Conservation (phyloP, 2,329 filamentous ascomycete genomes). For the Whalleya microplaca region DNA sequence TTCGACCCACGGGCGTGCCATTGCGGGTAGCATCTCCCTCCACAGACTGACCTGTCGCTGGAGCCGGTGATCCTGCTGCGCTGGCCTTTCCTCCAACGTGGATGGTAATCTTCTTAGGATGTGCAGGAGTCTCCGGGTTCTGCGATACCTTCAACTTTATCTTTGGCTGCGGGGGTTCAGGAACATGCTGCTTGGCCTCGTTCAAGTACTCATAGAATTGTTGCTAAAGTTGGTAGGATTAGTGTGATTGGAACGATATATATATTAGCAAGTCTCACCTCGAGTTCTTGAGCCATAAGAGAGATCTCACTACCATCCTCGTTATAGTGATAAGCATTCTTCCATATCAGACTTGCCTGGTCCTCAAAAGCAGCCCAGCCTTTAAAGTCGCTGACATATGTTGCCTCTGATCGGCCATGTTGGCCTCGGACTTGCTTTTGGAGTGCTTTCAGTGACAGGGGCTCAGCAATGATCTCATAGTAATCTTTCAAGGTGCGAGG, state of each 20-base stretch:
- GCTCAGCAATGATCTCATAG: constrained; percentile 80
- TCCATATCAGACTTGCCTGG: constrained; percentile 80
- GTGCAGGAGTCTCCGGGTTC: constrained; percentile 46
- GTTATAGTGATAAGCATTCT: constrained; percentile 87
- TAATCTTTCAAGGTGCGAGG: constrained; percentile 80
- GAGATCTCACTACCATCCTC: constrained; percentile 89
- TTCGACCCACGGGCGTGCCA: constrained; percentile 32
- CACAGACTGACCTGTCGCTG: constrained; percentile 40
- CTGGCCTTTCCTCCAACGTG: constrained; percentile 66
- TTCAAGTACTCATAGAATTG: constrained; percentile 70
- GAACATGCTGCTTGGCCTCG: constrained; percentile 72
- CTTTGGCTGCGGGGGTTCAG: constrained; percentile 73
- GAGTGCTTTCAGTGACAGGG: constrained; percentile 76
- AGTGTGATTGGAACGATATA: background rate
- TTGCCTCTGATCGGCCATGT: constrained; percentile 67
- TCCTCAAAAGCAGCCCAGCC: constrained; percentile 83
- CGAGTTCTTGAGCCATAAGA: constrained; percentile 74
- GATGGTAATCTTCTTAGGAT: constrained; percentile 70
- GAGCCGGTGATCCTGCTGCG: constrained; percentile 57
- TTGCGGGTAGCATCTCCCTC: constrained; percentile 40
- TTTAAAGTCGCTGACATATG: constrained; percentile 71
- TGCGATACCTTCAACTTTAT: constrained; percentile 77
- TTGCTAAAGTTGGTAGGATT: constrained; percentile 50
- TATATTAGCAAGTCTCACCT: constrained; percentile 61
- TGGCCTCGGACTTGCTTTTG: constrained; percentile 78